These are phyloP conservation scores for Amylocystis lapponica DNA, from an alignment of 768 basidiomycete species.

Conservation along the genomic window DNA sequence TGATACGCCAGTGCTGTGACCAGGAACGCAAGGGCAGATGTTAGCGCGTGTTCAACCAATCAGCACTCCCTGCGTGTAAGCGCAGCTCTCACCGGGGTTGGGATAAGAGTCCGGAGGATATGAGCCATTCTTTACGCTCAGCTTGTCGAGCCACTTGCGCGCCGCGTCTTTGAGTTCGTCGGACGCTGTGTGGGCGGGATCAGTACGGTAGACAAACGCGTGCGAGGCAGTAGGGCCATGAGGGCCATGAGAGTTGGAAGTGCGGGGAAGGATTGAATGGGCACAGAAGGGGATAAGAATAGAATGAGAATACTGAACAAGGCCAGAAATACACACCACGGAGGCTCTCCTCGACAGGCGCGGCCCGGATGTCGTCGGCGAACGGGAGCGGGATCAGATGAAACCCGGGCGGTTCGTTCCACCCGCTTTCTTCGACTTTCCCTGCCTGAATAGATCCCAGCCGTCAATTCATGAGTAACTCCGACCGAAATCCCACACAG, in stretches of 20 bases:
- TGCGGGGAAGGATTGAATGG: not conserved
- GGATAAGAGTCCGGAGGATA: slow-evolving; percentile 90
- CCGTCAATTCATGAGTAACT: too few species aligned
- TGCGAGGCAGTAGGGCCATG: not conserved
- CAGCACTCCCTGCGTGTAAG: too few species aligned
- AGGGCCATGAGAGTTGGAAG: not conserved
- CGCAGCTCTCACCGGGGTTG: slow-evolving; percentile 68
- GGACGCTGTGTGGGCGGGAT: slow-evolving; percentile 41
- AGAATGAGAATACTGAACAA: not conserved
- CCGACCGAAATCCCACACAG: slow-evolving; percentile 1
- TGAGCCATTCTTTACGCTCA: slow-evolving; percentile 68
- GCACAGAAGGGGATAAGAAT: not conserved
- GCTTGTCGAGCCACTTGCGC: slow-evolving; percentile 67
- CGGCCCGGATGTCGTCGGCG: slow-evolving; percentile 86
- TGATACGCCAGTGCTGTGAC: slow-evolving; percentile 73
- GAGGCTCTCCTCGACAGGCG: slow-evolving; percentile 59
- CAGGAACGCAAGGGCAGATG: not conserved
- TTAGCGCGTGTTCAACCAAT: too few species aligned
- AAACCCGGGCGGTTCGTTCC: slow-evolving; percentile 83
- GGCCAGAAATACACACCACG: slow-evolving; percentile 41
- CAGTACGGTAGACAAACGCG: not conserved
- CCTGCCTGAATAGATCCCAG: slow-evolving; percentile 48
- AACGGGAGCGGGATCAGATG: slow-evolving; percentile 93
- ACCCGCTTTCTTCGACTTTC: slow-evolving; percentile 60
- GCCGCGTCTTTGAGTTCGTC: slow-evolving; percentile 65